Percentiles rank a stretch among this genome's conserved stretches.
Conservation (phyloP, 208 protist species). For the Phytomonas sp. region DNA sequence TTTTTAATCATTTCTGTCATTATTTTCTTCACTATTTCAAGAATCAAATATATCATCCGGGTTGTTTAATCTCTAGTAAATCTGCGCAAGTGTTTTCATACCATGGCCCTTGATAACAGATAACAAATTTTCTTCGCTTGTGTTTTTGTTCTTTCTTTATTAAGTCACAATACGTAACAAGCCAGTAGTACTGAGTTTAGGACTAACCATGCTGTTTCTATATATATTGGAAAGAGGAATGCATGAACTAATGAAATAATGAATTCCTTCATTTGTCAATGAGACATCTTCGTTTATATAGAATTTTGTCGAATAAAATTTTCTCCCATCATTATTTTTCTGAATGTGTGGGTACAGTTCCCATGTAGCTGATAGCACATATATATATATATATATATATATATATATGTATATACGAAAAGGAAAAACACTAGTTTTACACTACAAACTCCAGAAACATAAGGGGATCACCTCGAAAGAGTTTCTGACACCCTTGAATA, state of each 20-base stretch:
- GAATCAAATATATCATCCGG: neutral
- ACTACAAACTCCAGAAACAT: too few relatives aligned
- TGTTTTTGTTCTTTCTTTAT: neutral
- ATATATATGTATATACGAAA: too few relatives aligned
- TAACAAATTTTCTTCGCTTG: neutral
- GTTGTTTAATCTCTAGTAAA: neutral
- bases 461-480: too few relatives aligned
- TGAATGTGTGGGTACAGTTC: neutral
- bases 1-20: neutral
- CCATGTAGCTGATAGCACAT: neutral
- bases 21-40: neutral
- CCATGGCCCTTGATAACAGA: neutral
- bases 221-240: neutral
- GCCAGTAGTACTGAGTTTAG: neutral
- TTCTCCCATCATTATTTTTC: neutral
- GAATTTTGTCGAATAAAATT: neutral
- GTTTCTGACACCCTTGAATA: neutral
- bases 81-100: neutral
- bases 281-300: neutral
- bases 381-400: neutral
- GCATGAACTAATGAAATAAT: neutral
- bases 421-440: neutral
- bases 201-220: neutral
- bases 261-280: neutral
- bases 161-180: neutral